Conservation (phyloP, 2,329 filamentous ascomycete genomes). For the Clarireedia monteithiana region DNA sequence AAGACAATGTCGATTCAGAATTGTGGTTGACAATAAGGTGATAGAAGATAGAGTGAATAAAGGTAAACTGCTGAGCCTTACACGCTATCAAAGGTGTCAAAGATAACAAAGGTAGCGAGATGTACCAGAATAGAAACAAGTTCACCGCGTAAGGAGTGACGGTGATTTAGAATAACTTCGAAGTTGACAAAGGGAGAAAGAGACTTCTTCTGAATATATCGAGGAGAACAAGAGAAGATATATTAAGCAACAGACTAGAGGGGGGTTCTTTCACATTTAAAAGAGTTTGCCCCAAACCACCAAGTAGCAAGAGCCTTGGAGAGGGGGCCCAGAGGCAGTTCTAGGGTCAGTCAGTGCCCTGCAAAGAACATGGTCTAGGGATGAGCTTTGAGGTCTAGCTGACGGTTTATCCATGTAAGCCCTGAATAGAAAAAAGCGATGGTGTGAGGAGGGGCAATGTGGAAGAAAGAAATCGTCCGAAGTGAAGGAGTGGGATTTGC, state of each 20-base stretch:
- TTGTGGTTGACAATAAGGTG: background rate
- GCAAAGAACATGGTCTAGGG: background rate
- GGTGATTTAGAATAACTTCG: conserved; percentile 3
- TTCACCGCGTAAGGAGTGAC: conserved; percentile 30
- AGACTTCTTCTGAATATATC: background rate
- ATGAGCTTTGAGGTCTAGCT: background rate
- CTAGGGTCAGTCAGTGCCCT: background rate
- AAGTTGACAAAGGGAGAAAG: background rate
- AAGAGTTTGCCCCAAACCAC: conserved; percentile 1
- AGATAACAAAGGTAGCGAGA: background rate
- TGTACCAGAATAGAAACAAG: conserved; percentile 8
- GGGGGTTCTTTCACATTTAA: background rate
- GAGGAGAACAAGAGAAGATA: conserved; percentile 3
- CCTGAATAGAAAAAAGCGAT: background rate
- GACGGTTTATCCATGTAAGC: background rate
- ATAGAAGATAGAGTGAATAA: background rate
- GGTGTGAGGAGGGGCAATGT: background rate
- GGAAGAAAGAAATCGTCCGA: background rate
- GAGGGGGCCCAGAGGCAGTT: background rate
- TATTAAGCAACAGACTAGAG: background rate
- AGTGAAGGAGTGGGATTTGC: too few species aligned
- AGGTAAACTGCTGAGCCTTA: background rate
- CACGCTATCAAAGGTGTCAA: background rate
- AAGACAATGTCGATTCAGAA: background rate
- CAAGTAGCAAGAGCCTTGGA: background rate